Percentiles rank a stretch among this genome's conserved stretches.
Conservation (phyloP, 768 basidiomycete genomes). For the Auricularia heimuer region DNA sequence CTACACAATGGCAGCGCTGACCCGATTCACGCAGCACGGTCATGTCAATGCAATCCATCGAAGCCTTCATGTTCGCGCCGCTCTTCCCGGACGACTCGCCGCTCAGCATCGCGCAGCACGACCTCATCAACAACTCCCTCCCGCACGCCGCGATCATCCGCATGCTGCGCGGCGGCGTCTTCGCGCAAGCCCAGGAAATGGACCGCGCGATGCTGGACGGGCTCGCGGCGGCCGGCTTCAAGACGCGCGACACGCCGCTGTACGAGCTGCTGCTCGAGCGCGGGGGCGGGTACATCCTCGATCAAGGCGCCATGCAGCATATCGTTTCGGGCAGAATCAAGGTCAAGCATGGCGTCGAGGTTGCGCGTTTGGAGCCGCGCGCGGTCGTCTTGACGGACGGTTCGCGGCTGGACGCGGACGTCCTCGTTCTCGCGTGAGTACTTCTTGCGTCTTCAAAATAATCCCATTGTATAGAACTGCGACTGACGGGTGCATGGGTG, state of each 20-base stretch:
- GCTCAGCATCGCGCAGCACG: slow-evolving; percentile 1
- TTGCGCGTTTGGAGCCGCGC: slow-evolving; percentile 3
- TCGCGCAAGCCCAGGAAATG: neutral
- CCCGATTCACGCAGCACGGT: too few relatives aligned
- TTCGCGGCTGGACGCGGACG: slow-evolving; percentile 7
- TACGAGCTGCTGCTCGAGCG: neutral
- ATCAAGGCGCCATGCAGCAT: slow-evolving; percentile 13
- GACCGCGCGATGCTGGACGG: neutral
- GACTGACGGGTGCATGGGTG: slow-evolving; percentile 7
- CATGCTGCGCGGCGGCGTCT: neutral
- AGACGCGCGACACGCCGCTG: neutral
- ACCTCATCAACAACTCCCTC: neutral
- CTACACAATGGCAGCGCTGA: too few relatives aligned
- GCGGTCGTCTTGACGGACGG: slow-evolving; percentile 10
- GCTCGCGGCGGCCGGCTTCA: neutral
- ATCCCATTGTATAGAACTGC: neutral
- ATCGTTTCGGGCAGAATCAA: slow-evolving; percentile 13
- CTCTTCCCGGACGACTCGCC: neutral
- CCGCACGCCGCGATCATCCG: neutral
- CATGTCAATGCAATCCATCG: neutral
- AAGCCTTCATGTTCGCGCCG: neutral
- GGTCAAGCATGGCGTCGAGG: slow-evolving; percentile 14
- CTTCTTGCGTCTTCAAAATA: neutral
- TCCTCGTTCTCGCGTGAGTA: slow-evolving; percentile 5
- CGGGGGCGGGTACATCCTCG: neutral